Base-by-base conservation (phyloP, 495 filamentous ascomycete species). In the Barbatosphaeria neglecta region DNA sequence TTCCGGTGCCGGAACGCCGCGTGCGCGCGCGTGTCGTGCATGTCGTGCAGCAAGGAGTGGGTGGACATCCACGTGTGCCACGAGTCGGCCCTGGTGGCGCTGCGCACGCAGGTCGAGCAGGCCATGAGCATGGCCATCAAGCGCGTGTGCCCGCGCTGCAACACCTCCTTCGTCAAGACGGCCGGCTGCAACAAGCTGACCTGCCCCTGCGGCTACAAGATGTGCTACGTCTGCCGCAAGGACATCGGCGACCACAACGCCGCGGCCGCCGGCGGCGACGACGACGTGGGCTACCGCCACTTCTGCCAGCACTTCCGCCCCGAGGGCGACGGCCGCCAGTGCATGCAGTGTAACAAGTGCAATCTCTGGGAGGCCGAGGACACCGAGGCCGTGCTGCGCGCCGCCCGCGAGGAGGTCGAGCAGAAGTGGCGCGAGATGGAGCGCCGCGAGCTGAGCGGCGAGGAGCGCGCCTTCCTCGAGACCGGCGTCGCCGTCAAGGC, bases 291-390 rank as follows among this genome's bases (percentile, higher is more conserved):
- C 6, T 96, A 98, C 56, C 65, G 76, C 22, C 92, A 98, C 62
- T 98, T 95, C 55, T 98, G 92, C 59, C 79, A 95, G 53, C 92
- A 98, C 63, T 96, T 98, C 62, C 73, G 92, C n/a, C 83, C 85
- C 0, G 68, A 76, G 31, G 79, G 76, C 0, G 66, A 70, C 39
- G 85, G 83, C 8, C 75, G 77, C 25, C 65, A 69, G 23, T 98
- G 92, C 55, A 69, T 57, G 1, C 78, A 89, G 52, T 97, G 90
- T 65, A 80, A 78, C 20, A 83, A 81, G 61, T 98, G 92, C 63
- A 90, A 95, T 60, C 72, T 98, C 35, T 98, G 95, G 70, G 76
- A 83, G 48, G 71, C 73, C 16, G 92, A 95, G 69, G 81, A 95
- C 57, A 88, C 89, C 54, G 88, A 93, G 40, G 69, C 66, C 39